These are phyloP conservation scores for Physcomitrellopsis africana DNA, from an alignment of 225 moss, liverwort and hornwort species.

Conservation along the genomic window DNA sequence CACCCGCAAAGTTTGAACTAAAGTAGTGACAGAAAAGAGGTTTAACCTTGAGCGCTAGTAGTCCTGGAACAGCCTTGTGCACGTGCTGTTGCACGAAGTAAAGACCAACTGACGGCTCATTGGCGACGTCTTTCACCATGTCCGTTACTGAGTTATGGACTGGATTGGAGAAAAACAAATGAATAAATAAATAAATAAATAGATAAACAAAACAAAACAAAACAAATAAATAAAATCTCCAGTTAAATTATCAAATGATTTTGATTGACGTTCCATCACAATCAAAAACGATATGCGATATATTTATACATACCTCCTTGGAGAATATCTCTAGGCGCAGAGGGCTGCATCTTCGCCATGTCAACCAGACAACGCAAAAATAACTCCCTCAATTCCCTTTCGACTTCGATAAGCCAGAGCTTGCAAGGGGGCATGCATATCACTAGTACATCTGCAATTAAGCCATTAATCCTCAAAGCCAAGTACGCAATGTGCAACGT, in stretches of 20 bases:
- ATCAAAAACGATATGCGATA: background rate
- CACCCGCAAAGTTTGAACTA: background rate
- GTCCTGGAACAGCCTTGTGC: constrained; percentile 91
- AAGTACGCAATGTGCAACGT: background rate
- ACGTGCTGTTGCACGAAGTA: constrained; percentile 99
- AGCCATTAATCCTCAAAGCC: background rate
- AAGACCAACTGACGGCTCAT: constrained; percentile 95
- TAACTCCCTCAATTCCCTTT: constrained; percentile 11
- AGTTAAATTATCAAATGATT: constrained; percentile 8
- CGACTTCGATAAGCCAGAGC: constrained; percentile 8
- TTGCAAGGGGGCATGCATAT: background rate
- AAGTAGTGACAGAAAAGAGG: constrained; percentile 3
- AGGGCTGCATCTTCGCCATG: constrained; percentile 57
- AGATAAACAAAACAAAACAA: too few species aligned
- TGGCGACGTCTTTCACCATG: constrained; percentile 86
- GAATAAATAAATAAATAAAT: too few species aligned
- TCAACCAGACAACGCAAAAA: background rate
- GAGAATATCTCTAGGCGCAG: constrained; percentile 60
- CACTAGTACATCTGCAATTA: constrained; percentile 11
- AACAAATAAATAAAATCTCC: background rate
- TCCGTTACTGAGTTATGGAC: constrained; percentile 85
- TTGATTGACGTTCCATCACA: background rate
- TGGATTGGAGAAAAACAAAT: constrained; percentile 21
- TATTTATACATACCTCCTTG: constrained; percentile 65
- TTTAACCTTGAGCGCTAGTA: constrained; percentile 80